Evolutionary conservation across 164 flowering plant genomes (phyloP), one percentile per base, ranked within the genome.

Genomic region (Malania oleifera): DNA sequence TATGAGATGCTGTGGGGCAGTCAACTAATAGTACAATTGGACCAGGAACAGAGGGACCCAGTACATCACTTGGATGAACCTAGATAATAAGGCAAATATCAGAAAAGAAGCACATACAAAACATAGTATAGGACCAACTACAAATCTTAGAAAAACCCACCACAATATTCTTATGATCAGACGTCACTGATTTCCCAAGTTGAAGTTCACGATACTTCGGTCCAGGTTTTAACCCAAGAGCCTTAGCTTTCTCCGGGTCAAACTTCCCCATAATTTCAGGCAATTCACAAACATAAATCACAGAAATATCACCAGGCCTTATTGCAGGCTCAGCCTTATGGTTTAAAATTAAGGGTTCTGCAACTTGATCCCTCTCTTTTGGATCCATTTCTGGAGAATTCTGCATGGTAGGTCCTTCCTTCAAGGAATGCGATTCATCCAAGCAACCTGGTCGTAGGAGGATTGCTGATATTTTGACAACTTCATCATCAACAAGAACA

Each of bases 61-160:
- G 69, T 13, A 95, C 97, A 74, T 95, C 99, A 70, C 82, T 75
- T 40, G 99, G 97, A 66, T 87, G 85, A 66, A 95, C 86, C 99
- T 95, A 73, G 45, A 66, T n/a, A 59, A 45, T 2, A 38, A 69
- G 46, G 50, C 27, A 66, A 51, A 61, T 38, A 60, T 12, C 0
- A n/a, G n/a, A n/a, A n/a, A n/a, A n/a, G n/a, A n/a, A n/a, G 41
- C 50, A n/a, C 46, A 20, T 38, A 62, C 31, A 49, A 52, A 39
- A n/a, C 37, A 38, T 27, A 20, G 18, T 14, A 62, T 34, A 52
- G 51, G 44, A 60, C 7, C 11, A n/a, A 40, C 9, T 43, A 57
- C 0, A 44, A 7, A 48, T n/a, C 43, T 37, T 19, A 45, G 23
- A 20, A 41, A 50, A 50, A 69, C 82, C 19, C 60, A 88, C 99